A percentile compares a stretch with the other conserved stretches of the same genome.
These are phyloP conservation scores for Phytophthora idaei DNA, from an alignment of 352 stramenopile genomes.

Conservation along the genomic window DNA sequence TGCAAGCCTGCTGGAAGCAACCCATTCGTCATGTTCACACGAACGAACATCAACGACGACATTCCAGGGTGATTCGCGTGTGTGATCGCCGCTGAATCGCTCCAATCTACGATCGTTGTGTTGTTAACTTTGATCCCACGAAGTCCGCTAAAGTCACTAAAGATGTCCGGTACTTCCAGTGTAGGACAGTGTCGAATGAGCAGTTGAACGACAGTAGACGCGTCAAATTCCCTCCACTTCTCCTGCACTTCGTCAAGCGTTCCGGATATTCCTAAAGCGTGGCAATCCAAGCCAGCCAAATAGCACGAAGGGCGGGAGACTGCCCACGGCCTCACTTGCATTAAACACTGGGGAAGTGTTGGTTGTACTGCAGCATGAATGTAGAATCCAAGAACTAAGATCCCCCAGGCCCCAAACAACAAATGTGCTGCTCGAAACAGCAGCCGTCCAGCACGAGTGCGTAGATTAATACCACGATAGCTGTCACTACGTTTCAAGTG, in stretches of 20 bases:
- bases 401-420: slow-evolving; percentile 16
- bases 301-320: slow-evolving; percentile 33
- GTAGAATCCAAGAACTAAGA: slow-evolving; percentile 30
- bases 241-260: slow-evolving; percentile 11
- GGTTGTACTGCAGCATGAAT: slow-evolving; percentile 20
- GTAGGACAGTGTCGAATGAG: slow-evolving; percentile 39
- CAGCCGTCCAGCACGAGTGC: background rate
- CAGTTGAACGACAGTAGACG: slow-evolving; percentile 27
- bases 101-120: slow-evolving; percentile 37
- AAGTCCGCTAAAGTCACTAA: slow-evolving; percentile 30
- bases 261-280: slow-evolving; percentile 13
- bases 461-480: slow-evolving; percentile 1
- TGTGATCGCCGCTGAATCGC: slow-evolving; percentile 27
- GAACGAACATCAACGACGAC: slow-evolving; percentile 34
- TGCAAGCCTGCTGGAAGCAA: slow-evolving; percentile 39
- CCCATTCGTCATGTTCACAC: slow-evolving; percentile 38
- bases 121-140: slow-evolving; percentile 48
- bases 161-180: slow-evolving; percentile 27
- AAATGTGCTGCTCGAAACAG: slow-evolving; percentile 12
- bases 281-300: slow-evolving; percentile 37
- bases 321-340: slow-evolving; percentile 42
- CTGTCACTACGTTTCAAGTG: slow-evolving; percentile 1
- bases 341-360: slow-evolving; percentile 21
- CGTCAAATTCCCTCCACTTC: slow-evolving; percentile 30
- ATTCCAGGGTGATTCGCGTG: slow-evolving; percentile 26